Evolutionary conservation across 2,329 filamentous ascomycete species (phyloP), one percentile per base, ranked within the genome.

Genomic region (Sporothrix brasiliensis): DNA sequence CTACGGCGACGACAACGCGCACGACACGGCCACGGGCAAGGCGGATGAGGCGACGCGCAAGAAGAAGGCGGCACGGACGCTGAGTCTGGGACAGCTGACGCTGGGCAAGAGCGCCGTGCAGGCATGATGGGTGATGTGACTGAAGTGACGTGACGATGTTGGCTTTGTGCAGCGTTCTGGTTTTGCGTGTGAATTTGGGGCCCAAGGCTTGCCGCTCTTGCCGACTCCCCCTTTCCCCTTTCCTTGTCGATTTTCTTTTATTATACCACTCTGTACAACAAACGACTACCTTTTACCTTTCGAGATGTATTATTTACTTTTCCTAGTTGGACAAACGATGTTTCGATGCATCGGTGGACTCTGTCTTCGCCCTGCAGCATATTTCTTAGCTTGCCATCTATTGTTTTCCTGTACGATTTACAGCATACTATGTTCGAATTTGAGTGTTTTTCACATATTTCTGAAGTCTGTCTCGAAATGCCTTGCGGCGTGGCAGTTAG

Each of bases 41-140:
- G 19, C 19, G 14, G 74, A 78, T 44, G 50, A 67, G 27, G 10
- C 47, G 21, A 75, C 78, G 24, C 79, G 77, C 60, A 78, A 79
- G 67, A 85, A 85, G 73, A 87, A 81, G 76, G 87, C 88, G 1
- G 87, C 87, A 27, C 86, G 87, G 73, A 90, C 88, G 56, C 83
- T 92, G 75, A 91, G 87, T 39, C 81, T 91, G 13, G 87, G 87
- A 72, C 86, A 88, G 76, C 77, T 89, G 74, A 89, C 87, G 0
- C 79, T 73, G 21, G 68, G 73, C 53, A 75, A 74, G 67, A 71
- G 66, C 11, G 65, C 72, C 16, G 69, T 72, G 21, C 67, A 54
- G 27, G 53, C 70, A 16, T 74, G n/a, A 39, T 47, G 61, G 13
- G 19, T 9, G 58, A 49, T 9, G 60, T 44, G n/a, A 24, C 50